A percentile compares a stretch with the other conserved stretches of the same genome.
phyloP scores from a whole-genome alignment of 2,329 filamentous ascomycete genomes.

The Aspergillus sp. region DNA sequence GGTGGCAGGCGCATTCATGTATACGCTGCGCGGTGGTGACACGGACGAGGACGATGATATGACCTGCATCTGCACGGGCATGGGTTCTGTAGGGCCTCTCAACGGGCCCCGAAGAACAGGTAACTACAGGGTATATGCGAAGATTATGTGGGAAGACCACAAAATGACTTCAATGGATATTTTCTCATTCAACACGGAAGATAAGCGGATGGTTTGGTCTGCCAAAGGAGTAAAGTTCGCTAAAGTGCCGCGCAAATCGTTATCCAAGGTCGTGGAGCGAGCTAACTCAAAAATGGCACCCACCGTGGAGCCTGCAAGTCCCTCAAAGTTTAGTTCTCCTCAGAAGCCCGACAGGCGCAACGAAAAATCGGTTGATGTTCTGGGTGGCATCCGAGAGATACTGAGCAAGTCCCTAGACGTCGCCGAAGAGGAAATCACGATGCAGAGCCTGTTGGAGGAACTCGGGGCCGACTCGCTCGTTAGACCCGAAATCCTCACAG shows the following conservation, averaged over 20 bases:
- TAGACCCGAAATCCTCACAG: conserved; percentile 18
- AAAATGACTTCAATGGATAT: neutral
- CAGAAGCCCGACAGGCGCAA: no score
- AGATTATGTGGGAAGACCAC: neutral
- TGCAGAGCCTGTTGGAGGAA: conserved; percentile 5
- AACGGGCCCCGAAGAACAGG: neutral
- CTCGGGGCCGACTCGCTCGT: conserved; percentile 26
- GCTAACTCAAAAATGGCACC: neutral
- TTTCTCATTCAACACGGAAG: neutral
- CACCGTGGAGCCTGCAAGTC: no score
- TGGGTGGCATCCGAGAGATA: neutral
- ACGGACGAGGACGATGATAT: conserved; percentile 17
- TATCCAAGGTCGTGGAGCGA: neutral
- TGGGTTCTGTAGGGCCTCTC: neutral
- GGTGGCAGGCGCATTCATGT: conserved; percentile 31
- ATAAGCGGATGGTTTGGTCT: neutral
- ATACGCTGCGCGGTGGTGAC: conserved; percentile 24
- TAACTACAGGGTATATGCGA: neutral
- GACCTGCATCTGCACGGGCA: conserved; percentile 22
- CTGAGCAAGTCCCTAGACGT: neutral
- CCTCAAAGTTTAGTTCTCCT: no score
- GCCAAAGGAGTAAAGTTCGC: neutral
- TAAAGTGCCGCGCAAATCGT: neutral
- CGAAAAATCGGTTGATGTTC: no score
- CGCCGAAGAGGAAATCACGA: neutral